Percentiles rank a stretch among this genome's conserved stretches.
Conservation (phyloP, 352 stramenopile species). For the Globisporangium recalcitrans region DNA sequence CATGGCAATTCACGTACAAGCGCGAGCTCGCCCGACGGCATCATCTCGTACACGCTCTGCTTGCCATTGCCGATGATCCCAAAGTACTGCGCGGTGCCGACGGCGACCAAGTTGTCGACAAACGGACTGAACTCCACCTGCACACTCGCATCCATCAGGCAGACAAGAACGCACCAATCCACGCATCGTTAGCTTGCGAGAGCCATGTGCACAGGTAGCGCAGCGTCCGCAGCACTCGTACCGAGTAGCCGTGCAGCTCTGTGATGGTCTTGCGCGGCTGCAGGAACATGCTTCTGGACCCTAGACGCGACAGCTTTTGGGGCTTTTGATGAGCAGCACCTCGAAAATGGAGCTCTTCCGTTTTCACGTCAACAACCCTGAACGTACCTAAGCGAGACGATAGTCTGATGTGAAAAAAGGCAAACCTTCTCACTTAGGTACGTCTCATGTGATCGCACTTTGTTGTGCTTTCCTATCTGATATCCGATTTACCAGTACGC, state of each 20-base stretch:
- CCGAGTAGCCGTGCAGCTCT: slow-evolving; percentile 63
- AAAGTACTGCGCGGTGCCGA: slow-evolving; percentile 90
- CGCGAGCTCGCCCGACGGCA: slow-evolving; percentile 52
- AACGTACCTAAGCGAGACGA: too few relatives aligned
- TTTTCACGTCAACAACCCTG: slow-evolving; percentile 16
- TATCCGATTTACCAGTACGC: neutral
- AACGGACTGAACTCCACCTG: slow-evolving; percentile 92
- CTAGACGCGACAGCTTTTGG: neutral
- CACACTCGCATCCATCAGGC: neutral
- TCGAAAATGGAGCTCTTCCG: too few relatives aligned
- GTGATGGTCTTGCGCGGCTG: slow-evolving; percentile 56
- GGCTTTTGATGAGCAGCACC: too few relatives aligned
- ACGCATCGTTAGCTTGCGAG: neutral
- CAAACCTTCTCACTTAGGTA: too few relatives aligned
- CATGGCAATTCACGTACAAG: slow-evolving; percentile 30
- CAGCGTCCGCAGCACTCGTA: slow-evolving; percentile 14
- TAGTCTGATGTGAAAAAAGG: too few relatives aligned
- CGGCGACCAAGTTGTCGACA: slow-evolving; percentile 77
- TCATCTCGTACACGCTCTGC: slow-evolving; percentile 78
- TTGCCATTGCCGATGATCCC: slow-evolving; percentile 89
- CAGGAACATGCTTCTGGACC: slow-evolving; percentile 67
- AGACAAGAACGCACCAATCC: neutral
- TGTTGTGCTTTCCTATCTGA: too few relatives aligned
- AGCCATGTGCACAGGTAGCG: neutral
- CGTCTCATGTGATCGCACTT: too few relatives aligned